Percentiles rank a stretch among this genome's conserved stretches.
Conservation (phyloP, 169 alveolate genomes). For the Plasmodium adleri region DNA sequence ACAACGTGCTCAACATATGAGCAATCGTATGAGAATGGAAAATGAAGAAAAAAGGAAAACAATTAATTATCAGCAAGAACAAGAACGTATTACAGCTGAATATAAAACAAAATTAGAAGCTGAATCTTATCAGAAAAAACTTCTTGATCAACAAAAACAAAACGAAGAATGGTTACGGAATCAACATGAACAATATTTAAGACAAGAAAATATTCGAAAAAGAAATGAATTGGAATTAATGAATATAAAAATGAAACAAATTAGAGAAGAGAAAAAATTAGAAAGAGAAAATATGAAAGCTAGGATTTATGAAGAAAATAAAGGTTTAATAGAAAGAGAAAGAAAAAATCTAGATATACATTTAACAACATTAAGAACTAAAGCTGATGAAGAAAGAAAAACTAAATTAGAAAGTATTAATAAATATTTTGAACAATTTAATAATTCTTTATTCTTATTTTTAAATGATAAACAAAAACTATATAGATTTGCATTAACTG, state of each 20-base stretch:
- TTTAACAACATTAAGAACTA: slow-evolving; percentile 86
- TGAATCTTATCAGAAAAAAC: slow-evolving; percentile 93
- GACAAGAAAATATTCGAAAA: slow-evolving; percentile 92
- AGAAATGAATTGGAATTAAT: slow-evolving; percentile 88
- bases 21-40: slow-evolving; percentile 87
- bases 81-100: slow-evolving; percentile 94
- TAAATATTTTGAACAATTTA: slow-evolving; percentile 87
- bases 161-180: slow-evolving; percentile 94
- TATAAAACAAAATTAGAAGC: slow-evolving; percentile 93
- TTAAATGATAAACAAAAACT: slow-evolving; percentile 85
- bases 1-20: slow-evolving; percentile 76
- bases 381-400: slow-evolving; percentile 92
- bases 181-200: slow-evolving; percentile 93
- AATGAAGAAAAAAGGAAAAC: slow-evolving; percentile 94
- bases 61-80: slow-evolving; percentile 93
- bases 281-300: slow-evolving; percentile 92
- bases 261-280: slow-evolving; percentile 85
- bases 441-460: slow-evolving; percentile 83
- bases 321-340: slow-evolving; percentile 86
- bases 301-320: slow-evolving; percentile 88
- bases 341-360: slow-evolving; percentile 88
- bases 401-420: slow-evolving; percentile 92
- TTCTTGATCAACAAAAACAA: slow-evolving; percentile 93
- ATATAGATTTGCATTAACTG: slow-evolving; percentile 70
- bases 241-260: slow-evolving; percentile 84